Base-by-base conservation (phyloP, 352 stramenopile genomes). In the Phytophthora vignae region DNA sequence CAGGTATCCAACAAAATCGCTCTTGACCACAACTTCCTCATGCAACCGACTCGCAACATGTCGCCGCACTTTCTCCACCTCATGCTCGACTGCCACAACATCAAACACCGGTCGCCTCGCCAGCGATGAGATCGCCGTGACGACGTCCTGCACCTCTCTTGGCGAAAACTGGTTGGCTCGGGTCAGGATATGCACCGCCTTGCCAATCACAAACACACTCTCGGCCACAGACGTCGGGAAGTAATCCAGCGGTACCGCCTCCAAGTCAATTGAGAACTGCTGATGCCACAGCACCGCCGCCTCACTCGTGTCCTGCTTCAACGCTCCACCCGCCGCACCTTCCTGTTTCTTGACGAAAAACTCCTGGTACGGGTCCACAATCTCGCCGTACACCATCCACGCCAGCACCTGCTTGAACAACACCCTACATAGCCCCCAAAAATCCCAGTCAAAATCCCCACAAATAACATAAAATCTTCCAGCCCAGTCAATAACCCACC, bases 371-470 rank as follows among this genome's bases (percentile, higher is more conserved):
- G 88, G 88, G 27, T 96, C 88, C 9, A 91, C 64, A 31, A 93
- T 76, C 29, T 92, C 82, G 4, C 84, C 84, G 52, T 90, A 87
- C 9, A 91, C 55, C 78, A 96, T 93, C 87, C 87, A 96, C 55
- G 84, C 75, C n/a, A 94, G 56, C n/a, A 94, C 91, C 42, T 96
- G 88, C 63, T 92, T 90, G 33, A 84, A 93, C 25, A 94, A 57
- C 4, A 94, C 83, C 17, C 83, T 92, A 67, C 12, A 52, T 21
- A 60, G n/a, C 22, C 15, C 55, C 38, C 38, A 21, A 61, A 55
- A 44, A 19, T 49, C n/a, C 64, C 60, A 60, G 31, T 40, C 55
- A 58, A 33, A 29, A 53, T 14, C 52, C 7, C 42, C 22, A 22
- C 42, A 11, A 19, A 22, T 22, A 49, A 44, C 7, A 15, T 60